phyloP scores from a whole-genome alignment of 768 basidiomycete species.

The Agaricus sinodeliciosus region DNA sequence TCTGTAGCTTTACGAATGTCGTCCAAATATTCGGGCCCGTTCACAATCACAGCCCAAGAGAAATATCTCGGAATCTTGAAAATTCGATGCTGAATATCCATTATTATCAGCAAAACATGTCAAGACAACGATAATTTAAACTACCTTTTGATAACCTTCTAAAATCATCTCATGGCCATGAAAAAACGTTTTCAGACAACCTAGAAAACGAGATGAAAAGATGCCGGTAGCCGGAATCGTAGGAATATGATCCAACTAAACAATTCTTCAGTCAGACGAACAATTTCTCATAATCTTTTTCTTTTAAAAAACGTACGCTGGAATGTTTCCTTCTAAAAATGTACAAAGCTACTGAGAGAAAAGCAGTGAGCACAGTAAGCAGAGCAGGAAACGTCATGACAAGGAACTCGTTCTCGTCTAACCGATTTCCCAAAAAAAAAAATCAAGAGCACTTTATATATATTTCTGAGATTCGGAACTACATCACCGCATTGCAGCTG shows the following conservation, averaged over 20 bases:
- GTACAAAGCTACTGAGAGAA: no score
- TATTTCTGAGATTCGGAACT: no score
- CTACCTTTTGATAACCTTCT: slow-evolving; percentile 11
- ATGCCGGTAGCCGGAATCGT: background rate
- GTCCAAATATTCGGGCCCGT: slow-evolving; percentile 35
- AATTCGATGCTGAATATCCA: slow-evolving; percentile 15
- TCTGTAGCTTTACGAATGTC: slow-evolving; percentile 37
- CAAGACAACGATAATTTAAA: no score
- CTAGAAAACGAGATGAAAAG: background rate
- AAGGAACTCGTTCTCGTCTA: no score
- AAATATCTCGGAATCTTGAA: slow-evolving; percentile 17
- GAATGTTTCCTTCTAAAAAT: no score
- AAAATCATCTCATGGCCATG: background rate
- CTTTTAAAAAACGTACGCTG: background rate
- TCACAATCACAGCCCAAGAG: slow-evolving; percentile 24
- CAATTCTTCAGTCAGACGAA: background rate
- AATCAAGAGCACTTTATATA: no score
- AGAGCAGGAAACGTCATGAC: no score
- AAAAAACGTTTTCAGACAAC: background rate
- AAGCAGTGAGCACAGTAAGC: no score
- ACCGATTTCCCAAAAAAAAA: no score
- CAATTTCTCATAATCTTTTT: no score
- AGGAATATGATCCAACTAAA: background rate
- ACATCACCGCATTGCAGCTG: no score
- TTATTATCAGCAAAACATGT: background rate